A percentile compares a stretch with the other conserved stretches of the same genome.
Evolutionary conservation across 108 stramenopile genomes (phyloP).

Genomic region (Skeletonema grethae): DNA sequence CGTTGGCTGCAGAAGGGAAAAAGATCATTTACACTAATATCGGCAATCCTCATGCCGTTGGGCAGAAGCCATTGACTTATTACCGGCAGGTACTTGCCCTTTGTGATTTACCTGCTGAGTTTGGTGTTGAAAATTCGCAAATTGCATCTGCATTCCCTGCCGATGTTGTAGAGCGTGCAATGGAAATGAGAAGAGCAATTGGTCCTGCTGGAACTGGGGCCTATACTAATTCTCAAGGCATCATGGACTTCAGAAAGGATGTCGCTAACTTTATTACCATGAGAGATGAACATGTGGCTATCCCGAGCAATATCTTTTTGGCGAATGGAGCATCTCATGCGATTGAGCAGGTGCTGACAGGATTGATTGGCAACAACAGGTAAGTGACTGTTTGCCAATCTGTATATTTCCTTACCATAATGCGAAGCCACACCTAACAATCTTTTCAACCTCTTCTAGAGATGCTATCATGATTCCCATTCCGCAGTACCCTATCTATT

Average conservation of each 20-base stretch:
- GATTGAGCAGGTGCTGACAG: constrained; percentile 76
- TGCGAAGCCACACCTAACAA: no score
- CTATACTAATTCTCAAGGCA: constrained; percentile 80
- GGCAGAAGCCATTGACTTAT: constrained; percentile 88
- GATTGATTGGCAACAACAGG: constrained; percentile 70
- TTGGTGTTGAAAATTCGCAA: constrained; percentile 65
- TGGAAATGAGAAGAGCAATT: constrained; percentile 64
- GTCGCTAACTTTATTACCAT: constrained; percentile 61
- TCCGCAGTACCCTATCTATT: constrained; percentile 97
- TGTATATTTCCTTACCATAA: no score
- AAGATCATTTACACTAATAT: constrained; percentile 87
- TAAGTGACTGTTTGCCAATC: no score
- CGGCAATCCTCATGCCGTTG: constrained; percentile 95
- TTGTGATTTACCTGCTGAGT: constrained; percentile 80
- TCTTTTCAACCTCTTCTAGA: no score
- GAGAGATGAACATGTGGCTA: constrained; percentile 75
- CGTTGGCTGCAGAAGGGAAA: constrained; percentile 63
- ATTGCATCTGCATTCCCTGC: constrained; percentile 57
- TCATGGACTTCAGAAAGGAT: constrained; percentile 70
- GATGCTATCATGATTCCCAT: constrained; percentile 94
- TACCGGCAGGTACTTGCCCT: constrained; percentile 87
- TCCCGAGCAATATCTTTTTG: constrained; percentile 87
- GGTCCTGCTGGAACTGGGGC: constrained; percentile 77
- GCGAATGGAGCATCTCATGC: constrained; percentile 92
- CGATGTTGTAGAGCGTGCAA: constrained; percentile 72